phyloP scores from a whole-genome alignment of 805 yeast genomes.

The Saturnispora besseyi region DNA sequence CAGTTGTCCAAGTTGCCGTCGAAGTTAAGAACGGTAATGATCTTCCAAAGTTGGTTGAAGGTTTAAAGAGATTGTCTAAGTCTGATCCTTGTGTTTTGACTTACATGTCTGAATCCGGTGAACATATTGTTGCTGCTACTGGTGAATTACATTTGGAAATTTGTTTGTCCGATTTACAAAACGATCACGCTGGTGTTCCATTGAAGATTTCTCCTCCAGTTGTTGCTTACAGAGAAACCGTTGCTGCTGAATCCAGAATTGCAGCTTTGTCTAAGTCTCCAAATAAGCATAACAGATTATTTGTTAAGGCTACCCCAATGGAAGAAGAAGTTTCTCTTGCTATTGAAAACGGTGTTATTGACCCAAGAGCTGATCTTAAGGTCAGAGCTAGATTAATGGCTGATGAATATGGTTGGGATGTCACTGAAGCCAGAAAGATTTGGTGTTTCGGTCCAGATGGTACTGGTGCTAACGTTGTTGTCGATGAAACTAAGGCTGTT shows the following conservation, averaged over 20 bases:
- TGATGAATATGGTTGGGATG: slow-evolving; percentile 99
- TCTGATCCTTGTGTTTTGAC: slow-evolving; percentile 98
- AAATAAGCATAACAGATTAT: slow-evolving; percentile 99
- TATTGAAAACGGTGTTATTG: slow-evolving; percentile 85
- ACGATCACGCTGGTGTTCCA: slow-evolving; percentile 99
- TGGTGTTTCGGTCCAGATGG: slow-evolving; percentile 99
- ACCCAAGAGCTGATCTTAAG: slow-evolving; percentile 97
- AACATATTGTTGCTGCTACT: slow-evolving; percentile 99
- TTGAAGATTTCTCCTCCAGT: slow-evolving; percentile 96
- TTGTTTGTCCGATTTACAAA: slow-evolving; percentile 90
- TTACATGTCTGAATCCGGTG: slow-evolving; percentile 89
- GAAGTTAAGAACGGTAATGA: slow-evolving; percentile 99
- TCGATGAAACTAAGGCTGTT: slow-evolving; percentile 99
- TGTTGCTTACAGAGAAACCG: slow-evolving; percentile 98
- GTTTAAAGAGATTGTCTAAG: slow-evolving; percentile 99
- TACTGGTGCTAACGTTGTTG: slow-evolving; percentile 96
- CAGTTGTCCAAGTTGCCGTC: slow-evolving; percentile 99
- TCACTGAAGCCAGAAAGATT: slow-evolving; percentile 99
- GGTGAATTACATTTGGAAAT: slow-evolving; percentile 99
- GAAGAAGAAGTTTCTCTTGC: slow-evolving; percentile 89
- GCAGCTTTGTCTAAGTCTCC: slow-evolving; percentile 98
- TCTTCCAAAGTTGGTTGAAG: slow-evolving; percentile 98
- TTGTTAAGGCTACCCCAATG: slow-evolving; percentile 94
- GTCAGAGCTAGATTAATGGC: slow-evolving; percentile 98
- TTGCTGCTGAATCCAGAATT: slow-evolving; percentile 87